Conservation (phyloP, 2,329 filamentous ascomycete genomes). For the Atkinsonella hypoxylon region DNA sequence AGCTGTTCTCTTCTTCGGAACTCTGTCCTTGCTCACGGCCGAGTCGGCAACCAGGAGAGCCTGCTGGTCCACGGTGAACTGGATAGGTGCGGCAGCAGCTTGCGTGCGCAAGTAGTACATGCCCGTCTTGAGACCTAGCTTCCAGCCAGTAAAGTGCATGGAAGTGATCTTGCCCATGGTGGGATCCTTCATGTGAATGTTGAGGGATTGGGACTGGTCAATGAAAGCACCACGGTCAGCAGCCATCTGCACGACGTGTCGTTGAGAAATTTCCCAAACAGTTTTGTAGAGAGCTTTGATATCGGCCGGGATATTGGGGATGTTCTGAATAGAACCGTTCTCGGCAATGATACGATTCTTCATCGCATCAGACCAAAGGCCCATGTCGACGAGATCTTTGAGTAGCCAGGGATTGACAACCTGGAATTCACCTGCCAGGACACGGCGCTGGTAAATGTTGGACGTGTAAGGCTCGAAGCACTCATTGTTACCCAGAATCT, state of each 20-base stretch:
- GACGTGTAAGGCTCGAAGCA: conserved; percentile 99
- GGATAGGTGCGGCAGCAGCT: conserved; percentile 91
- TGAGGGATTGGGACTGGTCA: conserved; percentile 96
- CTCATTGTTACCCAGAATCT: conserved; percentile 98
- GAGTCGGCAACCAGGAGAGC: conserved; percentile 79
- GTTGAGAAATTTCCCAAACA: conserved; percentile 97
- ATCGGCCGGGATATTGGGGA: conserved; percentile 90
- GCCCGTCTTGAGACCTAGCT: conserved; percentile 96
- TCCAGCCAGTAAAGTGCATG: conserved; percentile 99
- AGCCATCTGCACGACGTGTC: conserved; percentile 92
- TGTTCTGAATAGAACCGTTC: conserved; percentile 89
- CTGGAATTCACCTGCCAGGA: conserved; percentile 96
- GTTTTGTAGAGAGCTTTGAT: conserved; percentile 99
- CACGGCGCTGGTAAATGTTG: conserved; percentile 98
- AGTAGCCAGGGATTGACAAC: conserved; percentile 98
- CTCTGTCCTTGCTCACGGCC: conserved; percentile 53
- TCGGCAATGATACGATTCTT: conserved; percentile 99
- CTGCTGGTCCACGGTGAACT: conserved; percentile 98
- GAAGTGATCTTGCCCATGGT: conserved; percentile 99
- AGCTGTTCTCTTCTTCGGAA: conserved; percentile 57
- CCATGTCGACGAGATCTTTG: conserved; percentile 95
- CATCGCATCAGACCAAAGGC: conserved; percentile 98
- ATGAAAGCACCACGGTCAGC: conserved; percentile 98
- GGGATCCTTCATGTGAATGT: conserved; percentile 98
- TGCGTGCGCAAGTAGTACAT: conserved; percentile 99